phyloP scores from a whole-genome alignment of 192 early-diverging fungal genomes.

The Linderina pennispora region DNA sequence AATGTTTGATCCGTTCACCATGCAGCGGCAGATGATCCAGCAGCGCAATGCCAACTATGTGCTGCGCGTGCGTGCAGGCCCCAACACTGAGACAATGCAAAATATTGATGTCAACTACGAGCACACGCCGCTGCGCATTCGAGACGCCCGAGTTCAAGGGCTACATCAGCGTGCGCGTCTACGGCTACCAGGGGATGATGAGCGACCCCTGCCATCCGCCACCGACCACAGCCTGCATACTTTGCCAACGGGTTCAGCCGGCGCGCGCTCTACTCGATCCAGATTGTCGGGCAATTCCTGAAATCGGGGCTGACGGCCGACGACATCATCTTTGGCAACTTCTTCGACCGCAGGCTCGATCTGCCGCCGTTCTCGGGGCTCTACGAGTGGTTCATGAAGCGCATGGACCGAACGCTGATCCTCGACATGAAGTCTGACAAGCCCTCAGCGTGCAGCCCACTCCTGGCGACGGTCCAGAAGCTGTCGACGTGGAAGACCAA shows the following conservation, averaged over 20 bases:
- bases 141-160: slow-evolving; percentile 39
- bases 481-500: slow-evolving; percentile 45
- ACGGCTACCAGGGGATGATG: slow-evolving; percentile 45
- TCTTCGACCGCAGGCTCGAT: slow-evolving; percentile 43
- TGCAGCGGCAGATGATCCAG: slow-evolving; percentile 39
- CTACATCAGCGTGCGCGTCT: slow-evolving; percentile 43
- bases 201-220: slow-evolving; percentile 45
- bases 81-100: slow-evolving; percentile 35
- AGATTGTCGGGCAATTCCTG: slow-evolving; percentile 41
- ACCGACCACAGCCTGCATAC: slow-evolving; percentile 35
- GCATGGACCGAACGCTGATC: slow-evolving; percentile 46
- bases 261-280: slow-evolving; percentile 46
- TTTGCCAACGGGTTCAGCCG: slow-evolving; percentile 46
- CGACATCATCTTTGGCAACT: slow-evolving; percentile 49
- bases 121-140: slow-evolving; percentile 37
- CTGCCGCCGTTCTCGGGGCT: slow-evolving; percentile 46
- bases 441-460: slow-evolving; percentile 41
- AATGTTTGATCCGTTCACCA: slow-evolving; percentile 36
- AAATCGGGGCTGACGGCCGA: slow-evolving; percentile 32
- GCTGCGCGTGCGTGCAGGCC: slow-evolving; percentile 41
- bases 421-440: slow-evolving; percentile 47
- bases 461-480: slow-evolving; percentile 43
- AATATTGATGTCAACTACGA: slow-evolving; percentile 47
- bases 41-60: slow-evolving; percentile 47
- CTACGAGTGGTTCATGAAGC: slow-evolving; percentile 48